phyloP scores from a whole-genome alignment of 2,329 filamentous ascomycete genomes.

The Monosporascus sp. region DNA sequence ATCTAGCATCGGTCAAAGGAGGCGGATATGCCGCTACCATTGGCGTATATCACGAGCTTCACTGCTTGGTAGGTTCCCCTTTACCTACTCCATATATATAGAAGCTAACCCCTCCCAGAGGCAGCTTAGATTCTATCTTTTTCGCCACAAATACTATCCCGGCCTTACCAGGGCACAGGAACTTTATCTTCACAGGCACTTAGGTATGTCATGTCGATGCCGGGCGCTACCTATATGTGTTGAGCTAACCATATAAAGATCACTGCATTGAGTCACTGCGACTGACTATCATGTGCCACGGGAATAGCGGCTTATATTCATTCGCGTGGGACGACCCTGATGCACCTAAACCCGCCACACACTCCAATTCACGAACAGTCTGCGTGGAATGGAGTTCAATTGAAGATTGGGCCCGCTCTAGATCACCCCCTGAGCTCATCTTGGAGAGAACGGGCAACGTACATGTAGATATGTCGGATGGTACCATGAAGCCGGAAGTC shows the following conservation, averaged over 20 bases:
- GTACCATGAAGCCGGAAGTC: too few species aligned
- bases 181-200: slow-evolving; percentile 4
- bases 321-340: slow-evolving; percentile 6
- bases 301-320: slow-evolving; percentile 5
- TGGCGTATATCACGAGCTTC: slow-evolving; percentile 11
- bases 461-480: too few species aligned
- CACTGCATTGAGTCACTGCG: slow-evolving; percentile 11
- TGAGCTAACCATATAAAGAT: slow-evolving; percentile 1
- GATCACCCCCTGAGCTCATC: too few species aligned
- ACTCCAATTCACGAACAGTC: slow-evolving; percentile 6
- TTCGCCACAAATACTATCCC: slow-evolving; percentile 7
- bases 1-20: slow-evolving; percentile 3
- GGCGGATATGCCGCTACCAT: slow-evolving; percentile 8
- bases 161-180: slow-evolving; percentile 5
- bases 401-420: slow-evolving; percentile 7
- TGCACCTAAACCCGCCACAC: slow-evolving; percentile 1
- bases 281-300: slow-evolving; percentile 9
- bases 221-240: neutral
- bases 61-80: slow-evolving; percentile 6
- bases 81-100: neutral
- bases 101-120: slow-evolving; percentile 1
- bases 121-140: slow-evolving; percentile 11
- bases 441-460: too few species aligned
- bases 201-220: slow-evolving; percentile 3
- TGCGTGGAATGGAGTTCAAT: slow-evolving; percentile 10